These are phyloP conservation scores for Phytopythium boreale DNA, from an alignment of 352 stramenopile genomes.

Conservation along the genomic window DNA sequence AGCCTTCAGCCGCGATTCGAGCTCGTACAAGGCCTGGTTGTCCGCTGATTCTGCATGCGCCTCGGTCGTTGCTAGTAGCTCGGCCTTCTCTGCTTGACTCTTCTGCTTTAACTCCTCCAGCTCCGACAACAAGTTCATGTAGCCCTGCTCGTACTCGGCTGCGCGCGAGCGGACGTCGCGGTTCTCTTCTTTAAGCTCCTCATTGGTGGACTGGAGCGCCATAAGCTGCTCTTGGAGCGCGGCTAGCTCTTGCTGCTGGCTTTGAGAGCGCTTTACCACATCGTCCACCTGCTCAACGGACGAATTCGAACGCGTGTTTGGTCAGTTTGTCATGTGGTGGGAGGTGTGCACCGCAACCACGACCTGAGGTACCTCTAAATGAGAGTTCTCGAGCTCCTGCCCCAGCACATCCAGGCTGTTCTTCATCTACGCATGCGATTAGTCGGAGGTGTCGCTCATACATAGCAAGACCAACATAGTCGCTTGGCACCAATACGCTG, in stretches of 20 bases:
- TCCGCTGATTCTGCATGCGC: constrained; percentile 49
- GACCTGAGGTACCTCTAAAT: constrained; percentile 34
- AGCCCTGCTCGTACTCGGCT: constrained; percentile 68
- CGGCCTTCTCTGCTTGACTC: constrained; percentile 48
- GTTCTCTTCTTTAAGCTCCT: constrained; percentile 40
- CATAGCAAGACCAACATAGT: not conserved
- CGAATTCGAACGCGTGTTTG: not conserved
- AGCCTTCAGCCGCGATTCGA: constrained; percentile 49
- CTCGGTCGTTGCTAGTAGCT: constrained; percentile 42
- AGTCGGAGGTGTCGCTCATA: not conserved
- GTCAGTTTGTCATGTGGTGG: not conserved
- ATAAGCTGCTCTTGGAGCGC: constrained; percentile 24
- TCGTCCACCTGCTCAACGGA: constrained; percentile 30
- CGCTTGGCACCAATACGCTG: not conserved
- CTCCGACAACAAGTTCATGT: constrained; percentile 49
- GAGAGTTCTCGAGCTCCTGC: constrained; percentile 45
- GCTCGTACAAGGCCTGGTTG: constrained; percentile 54
- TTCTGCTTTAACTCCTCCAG: constrained; percentile 43
- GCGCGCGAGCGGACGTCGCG: constrained; percentile 34
- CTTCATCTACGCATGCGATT: constrained; percentile 17
- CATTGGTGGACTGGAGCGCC: constrained; percentile 27
- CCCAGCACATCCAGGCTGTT: constrained; percentile 39
- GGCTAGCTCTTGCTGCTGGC: constrained; percentile 32
- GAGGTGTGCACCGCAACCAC: not conserved
- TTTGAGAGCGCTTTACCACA: constrained; percentile 31